These are phyloP conservation scores for Ascochyta viciae-villosae DNA, from an alignment of 2,329 filamentous ascomycete genomes.

Conservation along the genomic window DNA sequence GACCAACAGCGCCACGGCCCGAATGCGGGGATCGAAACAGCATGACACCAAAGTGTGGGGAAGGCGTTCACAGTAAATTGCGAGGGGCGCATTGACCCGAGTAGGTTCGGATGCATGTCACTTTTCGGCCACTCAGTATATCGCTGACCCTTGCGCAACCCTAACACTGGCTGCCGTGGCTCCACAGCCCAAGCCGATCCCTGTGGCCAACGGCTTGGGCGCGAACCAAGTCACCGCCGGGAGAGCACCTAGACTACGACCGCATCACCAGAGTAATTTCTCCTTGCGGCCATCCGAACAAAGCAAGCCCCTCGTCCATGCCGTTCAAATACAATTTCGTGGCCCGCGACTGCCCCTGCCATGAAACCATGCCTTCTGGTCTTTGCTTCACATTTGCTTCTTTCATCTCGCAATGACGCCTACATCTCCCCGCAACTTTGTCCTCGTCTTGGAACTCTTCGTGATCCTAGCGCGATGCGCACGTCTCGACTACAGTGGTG, in stretches of 20 bases:
- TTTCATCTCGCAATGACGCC: conserved; percentile 44
- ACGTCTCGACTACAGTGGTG: conserved; percentile 39
- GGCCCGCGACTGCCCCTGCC: conserved; percentile 37
- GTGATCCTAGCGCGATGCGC: conserved; percentile 33
- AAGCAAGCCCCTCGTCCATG: conserved; percentile 28
- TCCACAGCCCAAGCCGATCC: conserved; percentile 43
- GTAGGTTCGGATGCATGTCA: conserved; percentile 7
- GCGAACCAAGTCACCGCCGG: conserved; percentile 28
- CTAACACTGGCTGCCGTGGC: conserved; percentile 30
- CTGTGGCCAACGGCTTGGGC: conserved; percentile 38
- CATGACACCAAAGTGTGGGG: conserved; percentile 15
- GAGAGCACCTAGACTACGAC: conserved; percentile 8
- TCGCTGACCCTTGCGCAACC: neutral
- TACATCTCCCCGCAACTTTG: conserved; percentile 28
- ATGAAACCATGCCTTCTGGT: conserved; percentile 43
- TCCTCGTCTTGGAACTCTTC: conserved; percentile 18
- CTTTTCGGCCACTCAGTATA: conserved; percentile 2
- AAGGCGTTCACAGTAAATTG: conserved; percentile 21
- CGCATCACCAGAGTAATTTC: conserved; percentile 37
- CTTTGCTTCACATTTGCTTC: conserved; percentile 38
- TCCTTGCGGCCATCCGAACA: conserved; percentile 46
- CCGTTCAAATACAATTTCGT: conserved; percentile 45
- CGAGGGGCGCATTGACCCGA: conserved; percentile 20
- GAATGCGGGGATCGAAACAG: conserved; percentile 16
- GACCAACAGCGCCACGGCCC: conserved; percentile 6